Base-by-base conservation (phyloP, 257 asterid species). In the Anisodus acutangulus region DNA sequence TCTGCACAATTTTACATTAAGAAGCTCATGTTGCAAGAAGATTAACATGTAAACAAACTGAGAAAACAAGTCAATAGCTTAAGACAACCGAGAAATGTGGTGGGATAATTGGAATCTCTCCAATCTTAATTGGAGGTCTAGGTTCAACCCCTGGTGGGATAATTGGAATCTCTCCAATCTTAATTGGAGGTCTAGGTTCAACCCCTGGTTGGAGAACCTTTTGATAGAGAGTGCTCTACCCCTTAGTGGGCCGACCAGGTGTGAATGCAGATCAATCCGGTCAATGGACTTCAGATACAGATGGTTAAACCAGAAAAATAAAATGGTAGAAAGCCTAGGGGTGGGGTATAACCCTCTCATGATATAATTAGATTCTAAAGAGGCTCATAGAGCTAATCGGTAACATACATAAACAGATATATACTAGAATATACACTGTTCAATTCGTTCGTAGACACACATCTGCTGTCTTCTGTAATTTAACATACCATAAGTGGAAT, bases 401-500 rank as follows among this genome's bases (percentile, higher is more conserved):
- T 78, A 62, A 26, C 63, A 22, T 22, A 74, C 81, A 49, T 17
- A 13, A 53, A 53, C 82, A 78, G 49, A 78, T 13, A 53, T 3
- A 78, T 53, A 22, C 9, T 45, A 76, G 47, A 76, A 76, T 31
- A 26, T 15, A 53, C 45, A 78, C 49, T 15, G 26, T 31, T 78
- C 49, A 53, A n/a, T 53, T 51, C 16, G 31, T 12, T 8, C 31
- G 31, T 78, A 53, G 49, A 78, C 9, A 31, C 49, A 17, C 15
- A 78, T 78, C 82, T 78, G 10, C 62, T 12, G 81, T 22, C 81
- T 19, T 22, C 66, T 53, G 51, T 26, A 53, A 53, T 53, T 78
- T 7, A 45, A 54, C 82, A 78, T 78, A 15, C 49, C 16, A 16
- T 9, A 54, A 78, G 82, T 26, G 64, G 64, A 22, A 13, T 78